These are phyloP conservation scores for Xylaria sp. DNA, from an alignment of 2,329 filamentous ascomycete species.

Conservation along the genomic window DNA sequence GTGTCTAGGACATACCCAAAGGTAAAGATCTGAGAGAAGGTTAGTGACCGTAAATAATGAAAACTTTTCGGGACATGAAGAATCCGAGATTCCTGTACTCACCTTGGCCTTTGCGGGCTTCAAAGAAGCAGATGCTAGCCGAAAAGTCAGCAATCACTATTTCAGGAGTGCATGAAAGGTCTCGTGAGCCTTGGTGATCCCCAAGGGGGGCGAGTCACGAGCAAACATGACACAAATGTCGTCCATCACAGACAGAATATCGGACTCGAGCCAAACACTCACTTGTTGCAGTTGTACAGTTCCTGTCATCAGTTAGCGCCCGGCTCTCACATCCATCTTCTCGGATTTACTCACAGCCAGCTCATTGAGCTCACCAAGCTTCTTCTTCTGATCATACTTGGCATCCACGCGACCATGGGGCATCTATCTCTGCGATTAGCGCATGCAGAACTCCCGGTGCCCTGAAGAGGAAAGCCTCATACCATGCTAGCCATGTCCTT, in stretches of 20 bases:
- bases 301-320: slow-evolving; percentile 12
- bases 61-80: not conserved
- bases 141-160: slow-evolving; percentile 2
- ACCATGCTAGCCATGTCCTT: slow-evolving; percentile 78
- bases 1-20: slow-evolving; percentile 58
- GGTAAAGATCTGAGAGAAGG: slow-evolving; percentile 63
- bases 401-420: slow-evolving; percentile 91
- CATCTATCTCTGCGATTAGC: slow-evolving; percentile 15
- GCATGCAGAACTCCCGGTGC: not conserved
- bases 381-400: slow-evolving; percentile 94
- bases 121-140: slow-evolving; percentile 52
- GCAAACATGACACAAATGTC: slow-evolving; percentile 37
- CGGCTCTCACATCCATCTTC: not conserved
- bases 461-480: slow-evolving; percentile 34
- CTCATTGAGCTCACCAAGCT: slow-evolving; percentile 49
- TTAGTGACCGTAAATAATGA: not conserved
- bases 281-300: slow-evolving; percentile 86
- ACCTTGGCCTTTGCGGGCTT: slow-evolving; percentile 21
- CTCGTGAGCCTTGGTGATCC: not conserved
- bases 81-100: not conserved
- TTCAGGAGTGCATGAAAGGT: not conserved
- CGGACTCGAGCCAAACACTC: slow-evolving; percentile 1
- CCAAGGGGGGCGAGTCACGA: not conserved
- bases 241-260: not conserved
- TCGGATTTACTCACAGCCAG: slow-evolving; percentile 13